Base-by-base conservation (phyloP, 2,329 filamentous ascomycete genomes). In the Paracoccidioides brasiliensis region DNA sequence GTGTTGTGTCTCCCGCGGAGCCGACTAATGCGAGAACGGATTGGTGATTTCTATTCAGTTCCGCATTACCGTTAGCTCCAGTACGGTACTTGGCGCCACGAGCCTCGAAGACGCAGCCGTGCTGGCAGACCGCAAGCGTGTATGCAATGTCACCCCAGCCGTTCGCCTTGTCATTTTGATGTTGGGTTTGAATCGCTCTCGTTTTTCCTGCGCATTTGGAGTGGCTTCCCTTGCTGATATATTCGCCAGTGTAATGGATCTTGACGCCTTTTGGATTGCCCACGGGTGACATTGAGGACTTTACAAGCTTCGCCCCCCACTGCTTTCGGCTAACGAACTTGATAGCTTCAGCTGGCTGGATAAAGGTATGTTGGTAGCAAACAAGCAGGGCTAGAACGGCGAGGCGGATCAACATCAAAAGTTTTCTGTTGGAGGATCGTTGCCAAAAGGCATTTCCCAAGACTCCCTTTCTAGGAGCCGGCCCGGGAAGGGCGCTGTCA, bases 111-210 rank as follows among this genome's bases (percentile, higher is more conserved):
- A 56, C 54, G 14, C 53, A 53, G 6, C 54, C 54, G 48, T 56
- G 54, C 41, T 52, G 54, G 54, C 54, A 56, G 28, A 56, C 54
- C n/a, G 48, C 54, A 30, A 56, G 54, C 38, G 42, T 56, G 42
- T 56, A 56, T 10, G 54, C 48, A 35, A 56, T 52, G 41, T 56
- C 54, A 14, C 50, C 12, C 14, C 35, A 56, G 8, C 45, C 49
- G 6, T 56, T 41, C 12, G 38, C 30, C 1, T 32, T 32, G 15
- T 56, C 15, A 14, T 56, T 50, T 28, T 22, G 50, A 15, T 56
- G 54, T n/a, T 52, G 12, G 32, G 4, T 41, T 30, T 56, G 54
- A 32, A 52, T 43, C n/a, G 8, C 7, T 28, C 41, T 38, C 54
- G 53, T 32, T 15, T 43, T 43, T 40, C 37, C 48, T 41, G 40